Evolutionary conservation across 2,329 filamentous ascomycete genomes (phyloP).

Genomic region (Nemania sp.): DNA sequence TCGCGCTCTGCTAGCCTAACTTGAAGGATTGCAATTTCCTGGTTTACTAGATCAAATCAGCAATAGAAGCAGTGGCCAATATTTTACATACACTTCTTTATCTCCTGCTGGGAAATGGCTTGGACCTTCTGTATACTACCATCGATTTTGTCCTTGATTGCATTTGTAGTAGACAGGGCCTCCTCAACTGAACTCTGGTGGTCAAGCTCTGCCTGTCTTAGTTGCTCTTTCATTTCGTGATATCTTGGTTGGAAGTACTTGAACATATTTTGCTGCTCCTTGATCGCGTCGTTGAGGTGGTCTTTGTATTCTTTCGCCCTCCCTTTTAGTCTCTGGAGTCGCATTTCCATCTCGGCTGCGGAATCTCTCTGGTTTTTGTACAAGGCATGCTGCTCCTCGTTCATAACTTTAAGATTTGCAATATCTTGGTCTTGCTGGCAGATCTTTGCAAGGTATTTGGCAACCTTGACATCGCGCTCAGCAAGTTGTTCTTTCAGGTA

Average conservation of each 20-base stretch:
- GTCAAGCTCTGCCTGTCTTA: slow-evolving; percentile 52
- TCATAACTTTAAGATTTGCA: slow-evolving; percentile 45
- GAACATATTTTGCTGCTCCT: slow-evolving; percentile 61
- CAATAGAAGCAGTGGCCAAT: not conserved
- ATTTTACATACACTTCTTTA: slow-evolving; percentile 40
- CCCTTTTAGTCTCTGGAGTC: slow-evolving; percentile 48
- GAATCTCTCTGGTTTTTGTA: slow-evolving; percentile 42
- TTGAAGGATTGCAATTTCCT: slow-evolving; percentile 38
- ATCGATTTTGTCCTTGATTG: slow-evolving; percentile 36
- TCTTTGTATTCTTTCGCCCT: slow-evolving; percentile 53
- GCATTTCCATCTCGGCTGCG: slow-evolving; percentile 44
- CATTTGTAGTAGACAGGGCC: slow-evolving; percentile 35
- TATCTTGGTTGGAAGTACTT: slow-evolving; percentile 51
- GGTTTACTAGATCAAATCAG: slow-evolving; percentile 41
- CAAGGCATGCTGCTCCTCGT: slow-evolving; percentile 47
- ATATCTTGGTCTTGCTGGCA: slow-evolving; percentile 38
- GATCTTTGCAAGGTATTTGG: slow-evolving; percentile 31
- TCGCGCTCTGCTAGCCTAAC: slow-evolving; percentile 41
- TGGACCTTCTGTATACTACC: slow-evolving; percentile 38
- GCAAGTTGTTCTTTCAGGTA: slow-evolving; percentile 38
- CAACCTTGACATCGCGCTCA: slow-evolving; percentile 31
- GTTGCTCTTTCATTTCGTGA: slow-evolving; percentile 51
- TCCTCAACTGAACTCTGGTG: slow-evolving; percentile 51
- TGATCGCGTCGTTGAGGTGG: slow-evolving; percentile 60
- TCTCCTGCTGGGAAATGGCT: slow-evolving; percentile 32